Percentiles rank a stretch among this genome's conserved stretches.
Evolutionary conservation across 352 stramenopile species (phyloP).

Genomic region (Pythium monospermum): DNA sequence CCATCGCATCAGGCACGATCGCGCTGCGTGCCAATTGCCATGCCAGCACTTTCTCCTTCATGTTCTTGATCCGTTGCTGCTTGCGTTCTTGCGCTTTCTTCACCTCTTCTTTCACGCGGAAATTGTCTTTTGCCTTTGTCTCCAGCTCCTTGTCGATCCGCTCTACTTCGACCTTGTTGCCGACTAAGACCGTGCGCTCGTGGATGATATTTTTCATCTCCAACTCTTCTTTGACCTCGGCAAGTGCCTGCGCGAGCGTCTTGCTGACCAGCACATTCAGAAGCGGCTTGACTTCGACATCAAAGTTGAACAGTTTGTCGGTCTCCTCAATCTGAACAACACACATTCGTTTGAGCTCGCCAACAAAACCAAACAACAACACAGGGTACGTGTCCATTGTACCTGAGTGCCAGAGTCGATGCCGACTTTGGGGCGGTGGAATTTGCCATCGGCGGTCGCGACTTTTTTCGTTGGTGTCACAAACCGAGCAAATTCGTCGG

Average conservation of each 20-base stretch:
- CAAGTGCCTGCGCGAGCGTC: slow-evolving; percentile 69
- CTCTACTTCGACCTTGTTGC: slow-evolving; percentile 35
- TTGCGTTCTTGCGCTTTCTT: slow-evolving; percentile 43
- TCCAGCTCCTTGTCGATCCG: slow-evolving; percentile 46
- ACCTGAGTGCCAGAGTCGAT: slow-evolving; percentile 72
- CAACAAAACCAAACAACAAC: too few relatives aligned
- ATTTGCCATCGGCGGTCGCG: slow-evolving; percentile 39
- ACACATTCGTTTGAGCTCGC: too few relatives aligned
- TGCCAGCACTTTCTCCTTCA: slow-evolving; percentile 53
- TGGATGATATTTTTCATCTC: slow-evolving; percentile 48
- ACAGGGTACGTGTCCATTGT: not conserved
- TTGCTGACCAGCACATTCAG: slow-evolving; percentile 79
- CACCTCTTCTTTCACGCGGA: slow-evolving; percentile 41
- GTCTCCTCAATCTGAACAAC: slow-evolving; percentile 55
- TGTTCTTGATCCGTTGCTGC: slow-evolving; percentile 28
- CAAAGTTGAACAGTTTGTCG: slow-evolving; percentile 78
- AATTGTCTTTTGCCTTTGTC: slow-evolving; percentile 40
- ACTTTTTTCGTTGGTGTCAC: slow-evolving; percentile 27
- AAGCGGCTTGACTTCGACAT: slow-evolving; percentile 68
- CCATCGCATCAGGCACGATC: slow-evolving; percentile 37
- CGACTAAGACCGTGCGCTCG: slow-evolving; percentile 36
- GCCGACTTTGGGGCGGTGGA: slow-evolving; percentile 63
- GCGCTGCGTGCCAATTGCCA: slow-evolving; percentile 47
- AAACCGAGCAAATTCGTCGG: slow-evolving; percentile 54
- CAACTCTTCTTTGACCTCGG: slow-evolving; percentile 71